phyloP scores from a whole-genome alignment of 2,329 filamentous ascomycete species.

The Venturia pyrina region DNA sequence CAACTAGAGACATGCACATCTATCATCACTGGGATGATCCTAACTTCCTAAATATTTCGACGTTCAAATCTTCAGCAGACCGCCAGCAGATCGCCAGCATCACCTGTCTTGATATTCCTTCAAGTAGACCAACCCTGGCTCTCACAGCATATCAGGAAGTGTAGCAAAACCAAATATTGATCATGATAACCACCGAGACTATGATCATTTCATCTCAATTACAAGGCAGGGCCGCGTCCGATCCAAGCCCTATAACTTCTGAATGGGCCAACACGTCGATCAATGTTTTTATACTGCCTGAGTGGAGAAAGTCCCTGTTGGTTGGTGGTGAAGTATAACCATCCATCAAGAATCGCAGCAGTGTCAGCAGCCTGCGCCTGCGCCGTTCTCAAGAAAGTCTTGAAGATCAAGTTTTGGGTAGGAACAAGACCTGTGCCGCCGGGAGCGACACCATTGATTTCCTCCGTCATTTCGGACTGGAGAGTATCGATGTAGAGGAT shows the following conservation, averaged over 20 bases:
- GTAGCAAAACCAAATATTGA: too few relatives aligned
- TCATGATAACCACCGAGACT: too few relatives aligned
- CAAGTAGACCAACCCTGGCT: too few relatives aligned
- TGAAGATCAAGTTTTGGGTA: constrained; percentile 29
- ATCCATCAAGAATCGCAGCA: constrained; percentile 31
- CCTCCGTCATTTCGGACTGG: constrained; percentile 24
- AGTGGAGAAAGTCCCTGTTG: constrained; percentile 28
- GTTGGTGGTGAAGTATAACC: constrained; percentile 34
- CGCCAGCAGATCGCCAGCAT: too few relatives aligned
- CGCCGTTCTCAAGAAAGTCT: constrained; percentile 29
- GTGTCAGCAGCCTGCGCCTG: constrained; percentile 35
- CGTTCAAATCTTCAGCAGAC: too few relatives aligned
- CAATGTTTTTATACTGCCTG: constrained; percentile 28
- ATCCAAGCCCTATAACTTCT: not conserved
- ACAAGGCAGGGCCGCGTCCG: not conserved
- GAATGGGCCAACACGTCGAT: not conserved
- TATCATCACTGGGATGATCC: too few relatives aligned
- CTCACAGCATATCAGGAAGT: too few relatives aligned
- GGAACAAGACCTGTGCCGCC: constrained; percentile 25
- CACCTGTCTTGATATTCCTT: too few relatives aligned
- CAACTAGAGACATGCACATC: too few relatives aligned
- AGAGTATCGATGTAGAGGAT: constrained; percentile 34
- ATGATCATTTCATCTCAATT: not conserved
- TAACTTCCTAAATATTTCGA: too few relatives aligned
- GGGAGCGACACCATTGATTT: constrained; percentile 25